phyloP scores from a whole-genome alignment of 2,329 filamentous ascomycete species.

The Xylariaceae sp. region DNA sequence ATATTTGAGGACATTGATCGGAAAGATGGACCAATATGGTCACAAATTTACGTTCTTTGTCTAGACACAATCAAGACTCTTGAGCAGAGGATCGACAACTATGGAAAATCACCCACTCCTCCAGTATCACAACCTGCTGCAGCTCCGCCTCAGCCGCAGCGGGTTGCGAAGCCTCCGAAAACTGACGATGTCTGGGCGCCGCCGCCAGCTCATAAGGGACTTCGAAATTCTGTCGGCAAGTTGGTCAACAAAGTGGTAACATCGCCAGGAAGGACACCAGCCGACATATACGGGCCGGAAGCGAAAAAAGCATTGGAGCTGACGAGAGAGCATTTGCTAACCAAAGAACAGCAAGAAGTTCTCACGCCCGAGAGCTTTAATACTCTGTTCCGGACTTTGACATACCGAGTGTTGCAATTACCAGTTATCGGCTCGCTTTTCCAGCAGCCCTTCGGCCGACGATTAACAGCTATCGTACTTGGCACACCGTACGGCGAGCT shows the following conservation, averaged over 20 bases:
- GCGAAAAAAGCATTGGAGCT: conserved; percentile 52
- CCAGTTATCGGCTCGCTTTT: conserved; percentile 68
- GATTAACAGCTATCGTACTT: conserved; percentile 68
- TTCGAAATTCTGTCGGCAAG: conserved; percentile 50
- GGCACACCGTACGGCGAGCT: conserved; percentile 74
- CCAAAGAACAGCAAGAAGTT: conserved; percentile 57
- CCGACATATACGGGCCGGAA: conserved; percentile 52
- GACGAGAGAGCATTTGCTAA: conserved; percentile 50
- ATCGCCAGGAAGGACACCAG: conserved; percentile 52
- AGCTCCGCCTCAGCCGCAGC: conserved; percentile 33
- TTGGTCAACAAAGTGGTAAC: conserved; percentile 47
- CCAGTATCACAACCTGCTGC: conserved; percentile 32
- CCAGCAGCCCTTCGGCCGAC: conserved; percentile 67
- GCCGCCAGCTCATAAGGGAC: conserved; percentile 40
- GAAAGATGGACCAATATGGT: conserved; percentile 77
- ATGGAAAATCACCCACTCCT: conserved; percentile 50
- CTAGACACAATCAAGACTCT: conserved; percentile 70
- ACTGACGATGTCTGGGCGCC: conserved; percentile 51
- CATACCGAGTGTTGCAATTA: conserved; percentile 49
- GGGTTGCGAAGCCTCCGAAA: conserved; percentile 45
- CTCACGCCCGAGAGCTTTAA: conserved; percentile 53
- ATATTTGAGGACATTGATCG: conserved; percentile 90
- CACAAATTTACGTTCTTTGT: conserved; percentile 72
- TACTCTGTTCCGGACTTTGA: conserved; percentile 51
- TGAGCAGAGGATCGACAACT: conserved; percentile 66